Evolutionary conservation across 306 rosid genomes (phyloP).

Genomic region (Ammopiptanthus mongolicus): DNA sequence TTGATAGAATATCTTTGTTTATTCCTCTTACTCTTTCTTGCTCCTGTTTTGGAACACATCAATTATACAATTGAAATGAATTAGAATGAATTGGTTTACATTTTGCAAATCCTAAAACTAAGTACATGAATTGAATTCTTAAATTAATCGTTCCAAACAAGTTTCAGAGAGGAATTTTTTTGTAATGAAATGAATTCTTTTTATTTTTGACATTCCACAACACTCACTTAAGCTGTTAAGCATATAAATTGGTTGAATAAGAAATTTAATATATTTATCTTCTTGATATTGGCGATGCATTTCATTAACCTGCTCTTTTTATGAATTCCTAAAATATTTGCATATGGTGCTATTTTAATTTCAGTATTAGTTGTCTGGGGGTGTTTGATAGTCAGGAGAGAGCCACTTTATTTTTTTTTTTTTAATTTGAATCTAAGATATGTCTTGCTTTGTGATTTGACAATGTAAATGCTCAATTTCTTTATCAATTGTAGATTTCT

Average conservation of each 20-base stretch:
- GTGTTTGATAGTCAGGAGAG: neutral
- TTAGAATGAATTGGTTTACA: neutral
- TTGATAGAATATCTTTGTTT: neutral
- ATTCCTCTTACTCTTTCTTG: neutral
- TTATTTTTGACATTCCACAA: neutral
- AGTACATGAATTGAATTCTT: neutral
- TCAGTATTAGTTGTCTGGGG: neutral
- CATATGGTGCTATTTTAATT: neutral
- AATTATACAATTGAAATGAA: neutral
- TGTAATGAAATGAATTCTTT: neutral
- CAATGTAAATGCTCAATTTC: neutral
- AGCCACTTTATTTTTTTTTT: neutral
- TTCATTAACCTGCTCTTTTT: neutral
- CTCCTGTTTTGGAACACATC: neutral
- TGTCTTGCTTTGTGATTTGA: conserved; percentile 1
- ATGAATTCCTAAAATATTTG: neutral
- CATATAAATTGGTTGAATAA: neutral
- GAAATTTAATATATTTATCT: neutral
- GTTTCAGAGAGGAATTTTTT: neutral
- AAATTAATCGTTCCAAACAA: neutral
- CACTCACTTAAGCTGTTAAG: neutral
- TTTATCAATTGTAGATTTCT: neutral
- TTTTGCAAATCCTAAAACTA: neutral
- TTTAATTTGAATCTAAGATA: neutral
- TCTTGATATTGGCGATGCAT: neutral